Evolutionary conservation across 2,329 filamentous ascomycete genomes (phyloP), one percentile per base, ranked within the genome.

Genomic region (Colletotrichum godetiae): DNA sequence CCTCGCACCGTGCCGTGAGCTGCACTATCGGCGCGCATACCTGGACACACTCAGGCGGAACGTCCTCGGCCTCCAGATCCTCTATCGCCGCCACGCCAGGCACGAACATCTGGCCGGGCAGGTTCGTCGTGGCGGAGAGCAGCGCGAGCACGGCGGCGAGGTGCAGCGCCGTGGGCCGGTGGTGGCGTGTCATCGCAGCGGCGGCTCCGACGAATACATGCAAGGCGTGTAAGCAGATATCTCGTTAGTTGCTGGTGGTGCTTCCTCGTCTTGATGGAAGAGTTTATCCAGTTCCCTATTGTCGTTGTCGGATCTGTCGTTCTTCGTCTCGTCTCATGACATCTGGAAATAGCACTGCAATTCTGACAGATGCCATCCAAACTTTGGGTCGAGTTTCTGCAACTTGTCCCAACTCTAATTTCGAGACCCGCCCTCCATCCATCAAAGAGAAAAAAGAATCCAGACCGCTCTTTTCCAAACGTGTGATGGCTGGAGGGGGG

Each of bases 1-100:
- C 57, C 46, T 73, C 71, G 56, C 71, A 73, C 27, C 60, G 60
- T 12, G 15, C 57, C 56, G 71, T 73, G 13, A 73, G 61, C 67
- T 66, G 56, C 22, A 61, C 61, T 15, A 73, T 57, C 7, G 71
- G 67, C 19, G 60, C 46, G 27, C 71, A 73, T 12, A 27, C n/a
- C 19, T 27, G 6, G 5, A 27, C 67, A 42, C 71, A 73, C 27
- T 66, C 67, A 24, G 71, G 46, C 24, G 71, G 71, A 13, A 73
- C 71, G 33, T 73, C 71, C n/a, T 67, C 67, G 2, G 67, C 46
- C 15, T 73, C 67, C 27, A 72, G 61, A 6, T 73, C 71, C 27
- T 73, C 67, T 6, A 62, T 12, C 8, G 71, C 67, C 58, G 42
- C 11, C 4, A 56, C 69, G 49, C 57, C 22, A 8, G 64, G 10